Conservation (phyloP, 2,329 filamentous ascomycete genomes). For the Pseudopyricularia cyperi region DNA sequence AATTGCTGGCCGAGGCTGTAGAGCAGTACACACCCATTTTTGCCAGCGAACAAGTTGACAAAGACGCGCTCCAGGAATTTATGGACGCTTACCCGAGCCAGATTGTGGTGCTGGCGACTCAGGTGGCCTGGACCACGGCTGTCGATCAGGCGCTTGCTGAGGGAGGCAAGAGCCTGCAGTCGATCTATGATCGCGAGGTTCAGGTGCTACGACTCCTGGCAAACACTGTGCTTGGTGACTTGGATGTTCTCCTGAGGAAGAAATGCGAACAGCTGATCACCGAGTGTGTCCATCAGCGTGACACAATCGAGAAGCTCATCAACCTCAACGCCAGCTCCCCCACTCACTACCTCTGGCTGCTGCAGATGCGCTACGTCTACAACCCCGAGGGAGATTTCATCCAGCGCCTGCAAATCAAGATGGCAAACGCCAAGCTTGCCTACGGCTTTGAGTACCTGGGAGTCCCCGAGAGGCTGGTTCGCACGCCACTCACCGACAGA, state of each 20-base stretch:
- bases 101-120: constrained; percentile 86
- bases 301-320: constrained; percentile 79
- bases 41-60: constrained; percentile 55
- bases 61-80: constrained; percentile 60
- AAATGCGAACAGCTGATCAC: constrained; percentile 99
- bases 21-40: constrained; percentile 73
- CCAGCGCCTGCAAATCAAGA: constrained; percentile 77
- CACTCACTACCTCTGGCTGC: constrained; percentile 80
- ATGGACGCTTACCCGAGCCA: constrained; percentile 80
- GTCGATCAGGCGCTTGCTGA: constrained; percentile 66
- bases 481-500: constrained; percentile 91
- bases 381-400: constrained; percentile 66
- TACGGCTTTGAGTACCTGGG: constrained; percentile 98
- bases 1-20: constrained; percentile 76
- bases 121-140: constrained; percentile 83
- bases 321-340: constrained; percentile 60
- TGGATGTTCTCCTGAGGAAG: constrained; percentile 77
- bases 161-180: constrained; percentile 55
- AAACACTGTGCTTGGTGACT: constrained; percentile 76
- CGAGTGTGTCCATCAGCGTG: constrained; percentile 94
- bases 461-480: constrained; percentile 88
- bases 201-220: constrained; percentile 77
- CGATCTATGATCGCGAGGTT: constrained; percentile 70
- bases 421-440: constrained; percentile 90
- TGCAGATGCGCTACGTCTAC: constrained; percentile 97